Evolutionary conservation across 495 filamentous ascomycete species (phyloP).

Genomic region (Aspergillus incahuasiensis): DNA sequence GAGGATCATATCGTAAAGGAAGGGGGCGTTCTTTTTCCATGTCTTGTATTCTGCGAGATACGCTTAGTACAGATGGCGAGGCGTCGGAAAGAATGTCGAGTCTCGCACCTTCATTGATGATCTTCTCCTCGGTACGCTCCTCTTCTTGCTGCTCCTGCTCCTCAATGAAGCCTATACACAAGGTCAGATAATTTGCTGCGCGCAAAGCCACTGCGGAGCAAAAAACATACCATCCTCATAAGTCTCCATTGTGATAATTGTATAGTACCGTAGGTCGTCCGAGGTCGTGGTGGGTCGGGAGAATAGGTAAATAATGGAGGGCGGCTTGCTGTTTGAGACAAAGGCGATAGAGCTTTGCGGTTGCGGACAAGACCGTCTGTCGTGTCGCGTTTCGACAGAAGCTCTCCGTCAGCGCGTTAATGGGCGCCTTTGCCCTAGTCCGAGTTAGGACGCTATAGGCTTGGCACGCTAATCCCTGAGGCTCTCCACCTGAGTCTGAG

Average conservation of each 20-base stretch:
- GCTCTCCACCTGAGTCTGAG: neutral
- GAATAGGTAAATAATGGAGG: neutral
- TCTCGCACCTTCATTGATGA: conserved; percentile 81
- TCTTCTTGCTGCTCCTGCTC: conserved; percentile 60
- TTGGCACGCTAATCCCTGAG: conserved; percentile 21
- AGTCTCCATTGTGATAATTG: conserved; percentile 29
- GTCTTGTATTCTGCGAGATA: conserved; percentile 83
- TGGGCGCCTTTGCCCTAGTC: conserved; percentile 28
- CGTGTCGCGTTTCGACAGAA: conserved; percentile 10
- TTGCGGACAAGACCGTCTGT: conserved; percentile 7
- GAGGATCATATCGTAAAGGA: conserved; percentile 94
- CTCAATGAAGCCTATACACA: conserved; percentile 30
- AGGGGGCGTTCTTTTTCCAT: conserved; percentile 99
- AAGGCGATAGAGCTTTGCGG: conserved; percentile 20
- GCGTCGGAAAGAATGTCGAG: neutral
- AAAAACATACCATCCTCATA: conserved; percentile 36
- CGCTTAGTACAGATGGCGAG: conserved; percentile 10
- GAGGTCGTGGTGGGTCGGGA: neutral
- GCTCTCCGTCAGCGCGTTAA: conserved; percentile 36
- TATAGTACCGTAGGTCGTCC: neutral
- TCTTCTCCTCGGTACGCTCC: conserved; percentile 71
- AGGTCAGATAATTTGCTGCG: conserved; percentile 15
- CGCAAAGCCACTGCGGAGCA: conserved; percentile 1
- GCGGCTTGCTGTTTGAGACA: conserved; percentile 1
- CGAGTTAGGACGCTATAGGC: conserved; percentile 13